Evolutionary conservation across 2,329 filamentous ascomycete species (phyloP).

Genomic region (Emmonsiellopsis sp.): DNA sequence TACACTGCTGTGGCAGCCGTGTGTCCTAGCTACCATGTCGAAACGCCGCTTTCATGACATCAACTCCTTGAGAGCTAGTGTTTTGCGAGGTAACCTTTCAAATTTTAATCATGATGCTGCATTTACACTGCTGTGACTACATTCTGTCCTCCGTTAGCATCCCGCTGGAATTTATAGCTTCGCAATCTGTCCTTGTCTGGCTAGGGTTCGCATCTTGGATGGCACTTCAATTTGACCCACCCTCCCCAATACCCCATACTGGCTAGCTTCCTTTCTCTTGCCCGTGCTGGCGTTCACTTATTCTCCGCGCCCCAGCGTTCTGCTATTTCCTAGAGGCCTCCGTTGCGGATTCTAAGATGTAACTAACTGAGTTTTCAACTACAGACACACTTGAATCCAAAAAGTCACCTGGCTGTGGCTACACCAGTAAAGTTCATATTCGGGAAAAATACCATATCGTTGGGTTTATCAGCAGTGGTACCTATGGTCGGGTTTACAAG

Average conservation of each 20-base stretch:
- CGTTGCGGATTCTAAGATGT: background rate
- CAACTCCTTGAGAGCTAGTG: conserved; percentile 1
- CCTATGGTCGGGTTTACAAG: conserved; percentile 97
- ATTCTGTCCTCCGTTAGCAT: no score
- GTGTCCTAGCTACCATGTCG: background rate
- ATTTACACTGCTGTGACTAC: no score
- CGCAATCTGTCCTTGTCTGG: no score
- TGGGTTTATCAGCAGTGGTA: conserved; percentile 95
- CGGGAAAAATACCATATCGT: conserved; percentile 92
- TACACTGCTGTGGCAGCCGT: background rate
- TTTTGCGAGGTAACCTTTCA: conserved; percentile 1
- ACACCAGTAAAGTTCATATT: conserved; percentile 70
- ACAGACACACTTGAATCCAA: conserved; percentile 29
- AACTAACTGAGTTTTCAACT: conserved; percentile 16
- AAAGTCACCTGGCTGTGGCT: conserved; percentile 39
- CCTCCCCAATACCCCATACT: no score
- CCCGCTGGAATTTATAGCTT: no score
- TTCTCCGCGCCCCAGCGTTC: no score
- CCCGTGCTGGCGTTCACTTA: no score
- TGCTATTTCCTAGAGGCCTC: background rate
- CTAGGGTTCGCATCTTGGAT: no score
- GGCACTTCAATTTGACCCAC: no score
- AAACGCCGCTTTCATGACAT: background rate
- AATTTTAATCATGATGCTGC: conserved; percentile 1
- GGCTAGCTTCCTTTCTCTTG: no score